Conservation (phyloP, 306 rosid species). For the Crotalaria pallida region DNA sequence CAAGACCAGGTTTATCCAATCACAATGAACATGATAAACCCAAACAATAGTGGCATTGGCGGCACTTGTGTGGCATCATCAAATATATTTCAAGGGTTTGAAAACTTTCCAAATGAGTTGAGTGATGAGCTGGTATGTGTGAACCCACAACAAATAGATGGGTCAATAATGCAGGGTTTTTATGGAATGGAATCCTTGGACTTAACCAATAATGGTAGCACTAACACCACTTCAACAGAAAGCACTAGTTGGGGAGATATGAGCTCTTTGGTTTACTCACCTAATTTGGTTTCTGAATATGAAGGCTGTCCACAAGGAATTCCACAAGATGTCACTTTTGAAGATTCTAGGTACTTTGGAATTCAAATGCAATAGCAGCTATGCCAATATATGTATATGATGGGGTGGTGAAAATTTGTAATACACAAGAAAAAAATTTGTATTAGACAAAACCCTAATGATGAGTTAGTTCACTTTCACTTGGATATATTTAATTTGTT, state of each 20-base stretch:
- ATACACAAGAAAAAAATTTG: not conserved
- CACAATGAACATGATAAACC: slow-evolving; percentile 24
- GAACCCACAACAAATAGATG: slow-evolving; percentile 31
- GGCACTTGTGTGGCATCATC: slow-evolving; percentile 17
- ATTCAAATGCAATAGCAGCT: slow-evolving; percentile 42
- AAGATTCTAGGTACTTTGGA: slow-evolving; percentile 46
- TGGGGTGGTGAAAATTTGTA: slow-evolving; percentile 39
- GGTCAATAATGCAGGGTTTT: slow-evolving; percentile 26
- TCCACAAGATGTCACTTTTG: slow-evolving; percentile 38
- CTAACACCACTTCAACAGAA: slow-evolving; percentile 42
- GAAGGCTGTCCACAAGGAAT: slow-evolving; percentile 38
- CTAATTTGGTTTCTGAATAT: slow-evolving; percentile 48
- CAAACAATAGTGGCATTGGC: slow-evolving; percentile 12
- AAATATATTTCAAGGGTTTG: slow-evolving; percentile 36
- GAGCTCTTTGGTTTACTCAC: slow-evolving; percentile 49
- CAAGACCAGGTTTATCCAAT: slow-evolving; percentile 21
- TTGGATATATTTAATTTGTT: slow-evolving; percentile 28
- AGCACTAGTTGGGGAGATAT: slow-evolving; percentile 73
- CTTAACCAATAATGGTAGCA: slow-evolving; percentile 30
- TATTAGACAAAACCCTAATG: slow-evolving; percentile 23
- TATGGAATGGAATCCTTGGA: slow-evolving; percentile 43
- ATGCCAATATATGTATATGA: not conserved
- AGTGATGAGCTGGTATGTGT: slow-evolving; percentile 41
- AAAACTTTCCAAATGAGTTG: slow-evolving; percentile 32
- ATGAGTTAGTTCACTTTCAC: slow-evolving; percentile 31